phyloP scores from a whole-genome alignment of 169 alveolate species.

The Prorocentrum cordatum region DNA sequence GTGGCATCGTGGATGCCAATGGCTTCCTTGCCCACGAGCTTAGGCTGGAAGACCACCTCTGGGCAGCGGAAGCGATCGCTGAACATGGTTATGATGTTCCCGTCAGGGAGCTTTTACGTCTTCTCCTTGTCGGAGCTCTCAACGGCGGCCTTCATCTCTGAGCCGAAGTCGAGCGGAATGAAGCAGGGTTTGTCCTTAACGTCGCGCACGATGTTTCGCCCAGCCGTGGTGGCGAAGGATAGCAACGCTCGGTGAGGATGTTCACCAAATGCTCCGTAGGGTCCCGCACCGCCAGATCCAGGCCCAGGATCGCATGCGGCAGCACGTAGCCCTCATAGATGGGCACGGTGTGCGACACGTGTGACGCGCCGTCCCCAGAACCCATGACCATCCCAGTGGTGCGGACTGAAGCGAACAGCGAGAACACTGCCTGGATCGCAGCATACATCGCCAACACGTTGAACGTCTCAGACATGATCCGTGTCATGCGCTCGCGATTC shows the following conservation, averaged over 20 bases:
- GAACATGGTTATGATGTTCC: constrained; percentile 87
- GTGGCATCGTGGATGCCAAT: constrained; percentile 90
- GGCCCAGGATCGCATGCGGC: constrained; percentile 83
- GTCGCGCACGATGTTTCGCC: constrained; percentile 91
- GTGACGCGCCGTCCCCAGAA: constrained; percentile 98
- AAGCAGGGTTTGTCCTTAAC: constrained; percentile 97
- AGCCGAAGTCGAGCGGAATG: constrained; percentile 87
- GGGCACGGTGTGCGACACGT: constrained; percentile 95
- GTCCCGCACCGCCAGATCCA: constrained; percentile 95
- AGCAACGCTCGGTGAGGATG: constrained; percentile 89
- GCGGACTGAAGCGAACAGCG: constrained; percentile 95
- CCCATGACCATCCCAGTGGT: constrained; percentile 97
- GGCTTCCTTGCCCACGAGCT: background rate
- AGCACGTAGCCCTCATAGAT: constrained; percentile 89
- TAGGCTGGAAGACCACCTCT: constrained; percentile 80
- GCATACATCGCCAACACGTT: constrained; percentile 94
- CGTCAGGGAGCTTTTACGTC: constrained; percentile 96
- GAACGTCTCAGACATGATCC: constrained; percentile 95
- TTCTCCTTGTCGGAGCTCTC: constrained; percentile 84
- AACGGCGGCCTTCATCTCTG: constrained; percentile 83
- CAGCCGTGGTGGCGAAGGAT: constrained; percentile 91
- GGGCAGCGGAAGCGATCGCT: constrained; percentile 93
- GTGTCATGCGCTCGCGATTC: constrained; percentile 94
- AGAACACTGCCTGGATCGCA: constrained; percentile 82
- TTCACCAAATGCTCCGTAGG: constrained; percentile 87